Evolutionary conservation across 805 yeast species (phyloP).

Genomic region (Zygoascus bituminiphila): DNA sequence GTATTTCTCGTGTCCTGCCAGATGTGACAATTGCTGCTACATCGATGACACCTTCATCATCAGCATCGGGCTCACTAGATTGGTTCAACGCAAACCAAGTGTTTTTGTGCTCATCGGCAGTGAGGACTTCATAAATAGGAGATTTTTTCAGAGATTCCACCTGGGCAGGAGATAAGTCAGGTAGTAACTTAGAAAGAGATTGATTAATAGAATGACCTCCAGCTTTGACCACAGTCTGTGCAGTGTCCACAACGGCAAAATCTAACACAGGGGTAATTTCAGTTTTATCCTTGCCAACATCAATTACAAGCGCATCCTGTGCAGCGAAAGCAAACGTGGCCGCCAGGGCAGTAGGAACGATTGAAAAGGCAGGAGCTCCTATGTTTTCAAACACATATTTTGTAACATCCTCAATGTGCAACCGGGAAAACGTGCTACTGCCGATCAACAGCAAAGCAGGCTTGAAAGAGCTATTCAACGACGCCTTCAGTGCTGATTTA

Average conservation of each 20-base stretch:
- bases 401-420: conserved; percentile 59
- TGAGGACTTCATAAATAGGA: conserved; percentile 68
- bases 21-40: conserved; percentile 84
- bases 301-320: conserved; percentile 64
- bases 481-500: conserved; percentile 37
- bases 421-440: conserved; percentile 61
- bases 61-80: conserved; percentile 27
- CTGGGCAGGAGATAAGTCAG: conserved; percentile 48
- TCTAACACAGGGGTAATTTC: conserved; percentile 78
- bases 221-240: conserved; percentile 37
- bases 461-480: conserved; percentile 32
- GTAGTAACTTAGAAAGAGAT: conserved; percentile 44
- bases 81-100: conserved; percentile 51
- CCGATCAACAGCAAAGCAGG: conserved; percentile 58
- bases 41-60: conserved; percentile 71
- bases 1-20: conserved; percentile 60
- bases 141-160: conserved; percentile 70
- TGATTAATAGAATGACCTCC: conserved; percentile 67
- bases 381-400: conserved; percentile 67
- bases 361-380: conserved; percentile 62
- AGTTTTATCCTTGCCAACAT: conserved; percentile 67
- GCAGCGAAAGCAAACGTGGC: conserved; percentile 60
- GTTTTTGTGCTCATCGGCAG: conserved; percentile 49
- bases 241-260: conserved; percentile 51
- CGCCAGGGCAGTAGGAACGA: conserved; percentile 61